Evolutionary conservation across 176 grass and related monocot genomes (phyloP).

Genomic region (Ananas comosus): DNA sequence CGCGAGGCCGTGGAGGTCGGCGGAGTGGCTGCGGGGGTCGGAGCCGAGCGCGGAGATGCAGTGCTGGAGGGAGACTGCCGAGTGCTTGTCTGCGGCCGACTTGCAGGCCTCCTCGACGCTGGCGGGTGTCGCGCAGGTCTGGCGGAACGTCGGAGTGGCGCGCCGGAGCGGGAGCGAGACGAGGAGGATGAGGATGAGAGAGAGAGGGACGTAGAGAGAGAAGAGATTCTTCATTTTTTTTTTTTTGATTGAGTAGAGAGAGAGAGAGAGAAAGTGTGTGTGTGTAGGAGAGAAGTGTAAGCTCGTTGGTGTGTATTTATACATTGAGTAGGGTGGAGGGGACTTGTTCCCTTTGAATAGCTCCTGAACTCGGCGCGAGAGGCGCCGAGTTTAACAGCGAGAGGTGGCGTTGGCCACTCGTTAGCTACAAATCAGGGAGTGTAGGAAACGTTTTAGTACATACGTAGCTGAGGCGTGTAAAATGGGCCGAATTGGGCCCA

Average conservation of each 20-base stretch:
- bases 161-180: conserved; percentile 5
- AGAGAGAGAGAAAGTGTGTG: neutral
- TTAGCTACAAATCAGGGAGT: too few relatives aligned
- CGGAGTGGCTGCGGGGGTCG: conserved; percentile 12
- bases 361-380: too few relatives aligned
- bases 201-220: neutral
- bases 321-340: too few relatives aligned
- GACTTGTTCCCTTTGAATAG: too few relatives aligned
- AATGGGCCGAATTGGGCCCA: too few relatives aligned
- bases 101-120: conserved; percentile 33
- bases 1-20: conserved; percentile 25
- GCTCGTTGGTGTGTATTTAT: too few relatives aligned
- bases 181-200: conserved; percentile 5
- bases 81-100: conserved; percentile 1
- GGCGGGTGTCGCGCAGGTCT: conserved; percentile 18
- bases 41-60: conserved; percentile 26
- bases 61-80: conserved; percentile 20
- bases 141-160: neutral
- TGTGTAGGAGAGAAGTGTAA: too few relatives aligned
- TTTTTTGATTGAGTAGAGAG: neutral
- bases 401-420: too few relatives aligned
- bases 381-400: too few relatives aligned
- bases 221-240: neutral
- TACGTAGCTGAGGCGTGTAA: too few relatives aligned
- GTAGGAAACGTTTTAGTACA: too few relatives aligned